Evolutionary conservation across 768 basidiomycete species (phyloP).

Genomic region (Trametes villosa): DNA sequence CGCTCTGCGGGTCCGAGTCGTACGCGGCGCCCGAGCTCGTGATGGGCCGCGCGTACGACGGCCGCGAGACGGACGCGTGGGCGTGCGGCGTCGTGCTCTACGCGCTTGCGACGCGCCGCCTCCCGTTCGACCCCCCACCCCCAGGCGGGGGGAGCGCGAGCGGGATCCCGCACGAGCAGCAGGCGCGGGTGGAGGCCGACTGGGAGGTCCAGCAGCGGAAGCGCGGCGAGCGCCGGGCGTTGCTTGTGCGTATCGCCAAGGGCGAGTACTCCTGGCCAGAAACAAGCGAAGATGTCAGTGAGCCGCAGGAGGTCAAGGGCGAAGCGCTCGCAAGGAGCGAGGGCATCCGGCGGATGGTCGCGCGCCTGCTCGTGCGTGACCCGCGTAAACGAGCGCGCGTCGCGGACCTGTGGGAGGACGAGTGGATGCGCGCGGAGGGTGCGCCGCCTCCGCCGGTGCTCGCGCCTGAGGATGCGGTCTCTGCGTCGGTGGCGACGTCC

Average conservation of each 20-base stretch:
- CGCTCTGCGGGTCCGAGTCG: constrained; percentile 86
- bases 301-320: constrained; percentile 39
- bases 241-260: constrained; percentile 80
- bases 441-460: constrained; percentile 32
- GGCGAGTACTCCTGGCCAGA: constrained; percentile 79
- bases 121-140: constrained; percentile 65
- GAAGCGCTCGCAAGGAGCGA: constrained; percentile 43
- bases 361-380: constrained; percentile 69
- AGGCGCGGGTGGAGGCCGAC: constrained; percentile 31
- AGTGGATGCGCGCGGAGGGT: constrained; percentile 50
- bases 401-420: constrained; percentile 60
- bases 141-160: neutral
- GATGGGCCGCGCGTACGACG: constrained; percentile 68
- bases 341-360: constrained; percentile 60
- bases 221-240: constrained; percentile 50
- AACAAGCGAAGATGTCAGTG: constrained; percentile 6
- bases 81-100: constrained; percentile 88
- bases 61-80: constrained; percentile 86
- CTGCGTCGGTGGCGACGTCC: neutral
- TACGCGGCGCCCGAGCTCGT: constrained; percentile 71
- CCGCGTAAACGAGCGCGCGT: constrained; percentile 65
- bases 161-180: constrained; percentile 26
- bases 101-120: constrained; percentile 66
- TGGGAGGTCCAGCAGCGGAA: constrained; percentile 32
- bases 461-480: constrained; percentile 14